Evolutionary conservation across 331 rosid species (phyloP).

Genomic region (Ulmus americana): DNA sequence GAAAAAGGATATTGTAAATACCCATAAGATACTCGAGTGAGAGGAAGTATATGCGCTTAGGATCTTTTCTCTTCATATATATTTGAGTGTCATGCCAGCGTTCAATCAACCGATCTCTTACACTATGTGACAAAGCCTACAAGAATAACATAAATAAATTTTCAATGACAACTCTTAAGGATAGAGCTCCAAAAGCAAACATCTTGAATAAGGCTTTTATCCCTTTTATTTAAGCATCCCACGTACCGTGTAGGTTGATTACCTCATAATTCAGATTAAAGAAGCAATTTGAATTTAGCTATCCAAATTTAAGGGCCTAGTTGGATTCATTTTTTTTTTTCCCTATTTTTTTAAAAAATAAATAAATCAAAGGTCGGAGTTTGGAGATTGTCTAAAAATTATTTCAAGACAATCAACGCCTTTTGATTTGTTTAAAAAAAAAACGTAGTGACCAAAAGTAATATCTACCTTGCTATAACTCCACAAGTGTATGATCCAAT

Average conservation of each 20-base stretch:
- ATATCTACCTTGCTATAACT: background rate
- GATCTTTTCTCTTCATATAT: constrained; percentile 55
- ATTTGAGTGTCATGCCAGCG: constrained; percentile 63
- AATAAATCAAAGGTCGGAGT: too few relatives aligned
- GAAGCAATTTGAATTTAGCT: too few relatives aligned
- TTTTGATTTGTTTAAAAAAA: too few relatives aligned
- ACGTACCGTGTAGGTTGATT: too few relatives aligned
- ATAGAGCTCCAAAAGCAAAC: constrained; percentile 6
- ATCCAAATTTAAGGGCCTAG: too few relatives aligned
- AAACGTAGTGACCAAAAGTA: too few relatives aligned
- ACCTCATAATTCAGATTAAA: too few relatives aligned
- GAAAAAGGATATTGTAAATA: constrained; percentile 25
- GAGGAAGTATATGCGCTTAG: constrained; percentile 75
- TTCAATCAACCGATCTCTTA: constrained; percentile 65
- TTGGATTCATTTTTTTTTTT: too few relatives aligned
- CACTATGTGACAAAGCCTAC: constrained; percentile 65
- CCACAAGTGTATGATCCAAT: background rate
- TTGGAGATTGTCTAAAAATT: too few relatives aligned
- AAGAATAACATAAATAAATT: constrained; percentile 19
- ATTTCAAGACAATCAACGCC: too few relatives aligned
- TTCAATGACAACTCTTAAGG: constrained; percentile 13
- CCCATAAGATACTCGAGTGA: constrained; percentile 81
- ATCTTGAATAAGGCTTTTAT: background rate
- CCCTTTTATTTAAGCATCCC: too few relatives aligned
- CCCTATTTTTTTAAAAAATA: too few relatives aligned